Conservation (phyloP, 306 rosid genomes). For the Pyrus pyrifolia region DNA sequence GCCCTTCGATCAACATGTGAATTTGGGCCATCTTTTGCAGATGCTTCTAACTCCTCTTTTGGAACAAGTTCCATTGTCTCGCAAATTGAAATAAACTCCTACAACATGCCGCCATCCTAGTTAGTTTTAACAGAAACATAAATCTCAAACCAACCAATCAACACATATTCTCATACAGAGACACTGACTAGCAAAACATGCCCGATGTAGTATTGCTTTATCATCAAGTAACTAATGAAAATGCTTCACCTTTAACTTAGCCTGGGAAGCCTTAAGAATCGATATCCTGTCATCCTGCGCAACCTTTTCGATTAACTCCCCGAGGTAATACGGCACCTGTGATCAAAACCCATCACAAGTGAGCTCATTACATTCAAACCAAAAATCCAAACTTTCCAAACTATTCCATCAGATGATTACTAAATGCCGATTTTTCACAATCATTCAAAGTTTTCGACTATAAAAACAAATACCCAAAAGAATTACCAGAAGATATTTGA, state of each 20-base stretch:
- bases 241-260: slow-evolving; percentile 59
- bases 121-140: slow-evolving; percentile 12
- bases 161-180: not conserved
- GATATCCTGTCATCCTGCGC: slow-evolving; percentile 65
- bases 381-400: not conserved
- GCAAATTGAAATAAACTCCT: slow-evolving; percentile 87
- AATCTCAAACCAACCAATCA: not conserved
- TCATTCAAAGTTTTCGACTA: not conserved
- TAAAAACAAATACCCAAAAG: not conserved
- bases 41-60: slow-evolving; percentile 64
- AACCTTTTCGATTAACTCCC: slow-evolving; percentile 79
- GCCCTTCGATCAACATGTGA: slow-evolving; percentile 77
- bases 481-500: slow-evolving; percentile 76
- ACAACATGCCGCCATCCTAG: not conserved
- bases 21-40: slow-evolving; percentile 41
- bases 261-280: slow-evolving; percentile 67
- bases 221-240: not conserved
- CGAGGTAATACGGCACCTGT: slow-evolving; percentile 88
- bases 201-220: not conserved
- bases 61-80: slow-evolving; percentile 89
- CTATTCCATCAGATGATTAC: not conserved
- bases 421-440: not conserved
- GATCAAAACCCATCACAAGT: slow-evolving; percentile 6
- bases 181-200: not conserved
- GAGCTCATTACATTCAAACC: not conserved